These are phyloP conservation scores for Hypoxylon sp. DNA, from an alignment of 2,329 filamentous ascomycete genomes.

Conservation along the genomic window DNA sequence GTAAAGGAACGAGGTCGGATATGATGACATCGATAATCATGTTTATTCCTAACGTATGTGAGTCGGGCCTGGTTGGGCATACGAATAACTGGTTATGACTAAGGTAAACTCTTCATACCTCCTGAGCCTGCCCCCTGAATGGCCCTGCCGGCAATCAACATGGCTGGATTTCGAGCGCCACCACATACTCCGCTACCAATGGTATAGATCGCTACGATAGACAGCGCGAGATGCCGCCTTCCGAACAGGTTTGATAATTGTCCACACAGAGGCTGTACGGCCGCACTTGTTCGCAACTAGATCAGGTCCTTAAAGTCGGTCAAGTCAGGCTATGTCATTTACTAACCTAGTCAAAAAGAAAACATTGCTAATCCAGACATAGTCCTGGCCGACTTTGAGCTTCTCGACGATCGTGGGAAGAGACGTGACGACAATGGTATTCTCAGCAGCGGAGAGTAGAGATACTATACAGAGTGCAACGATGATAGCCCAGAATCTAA, in stretches of 20 bases:
- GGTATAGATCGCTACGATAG: constrained; percentile 58
- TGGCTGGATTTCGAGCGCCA: constrained; percentile 54
- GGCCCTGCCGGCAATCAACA: constrained; percentile 57
- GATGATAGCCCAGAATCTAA: constrained; percentile 44
- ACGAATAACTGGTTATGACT: not conserved
- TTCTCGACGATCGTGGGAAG: constrained; percentile 46
- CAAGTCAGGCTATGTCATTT: not conserved
- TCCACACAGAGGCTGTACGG: constrained; percentile 60
- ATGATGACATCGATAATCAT: constrained; percentile 62
- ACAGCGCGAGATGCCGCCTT: constrained; percentile 55
- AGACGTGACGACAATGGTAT: constrained; percentile 49
- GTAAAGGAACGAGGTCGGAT: constrained; percentile 63
- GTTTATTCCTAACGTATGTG: constrained; percentile 44
- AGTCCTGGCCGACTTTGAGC: constrained; percentile 45
- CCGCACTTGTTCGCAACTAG: constrained; percentile 47
- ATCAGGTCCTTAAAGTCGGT: constrained; percentile 3
- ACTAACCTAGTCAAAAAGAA: constrained; percentile 49
- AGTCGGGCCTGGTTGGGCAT: not conserved
- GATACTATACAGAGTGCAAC: constrained; percentile 39
- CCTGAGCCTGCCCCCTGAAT: constrained; percentile 59
- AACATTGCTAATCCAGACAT: constrained; percentile 50
- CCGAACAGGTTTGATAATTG: constrained; percentile 63
- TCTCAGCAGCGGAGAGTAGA: constrained; percentile 48
- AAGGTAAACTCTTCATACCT: constrained; percentile 25
- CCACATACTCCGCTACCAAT: constrained; percentile 62